Conservation (phyloP, 108 stramenopile species). For the Asterionellopsis glacialis region DNA sequence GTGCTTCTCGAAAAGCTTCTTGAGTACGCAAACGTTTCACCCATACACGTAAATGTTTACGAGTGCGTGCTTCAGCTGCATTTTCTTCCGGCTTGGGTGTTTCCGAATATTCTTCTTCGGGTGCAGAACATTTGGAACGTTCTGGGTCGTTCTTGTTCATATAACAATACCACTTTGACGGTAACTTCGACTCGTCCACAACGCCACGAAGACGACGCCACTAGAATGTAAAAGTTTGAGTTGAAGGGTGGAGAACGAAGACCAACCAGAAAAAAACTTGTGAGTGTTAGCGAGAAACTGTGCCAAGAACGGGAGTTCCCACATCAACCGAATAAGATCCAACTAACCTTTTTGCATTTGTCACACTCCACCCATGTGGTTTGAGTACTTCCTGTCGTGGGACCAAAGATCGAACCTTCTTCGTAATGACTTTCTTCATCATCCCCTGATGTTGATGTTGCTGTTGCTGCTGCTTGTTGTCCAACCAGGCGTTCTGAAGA, state of each 20-base stretch:
- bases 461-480: too few species aligned
- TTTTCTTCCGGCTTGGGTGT: constrained; percentile 69
- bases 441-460: not conserved
- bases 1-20: constrained; percentile 67
- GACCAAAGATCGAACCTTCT: constrained; percentile 82
- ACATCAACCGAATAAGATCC: not conserved
- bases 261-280: constrained; percentile 2
- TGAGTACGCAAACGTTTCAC: constrained; percentile 77
- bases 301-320: not conserved
- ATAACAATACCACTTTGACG: constrained; percentile 80
- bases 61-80: constrained; percentile 74
- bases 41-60: constrained; percentile 83
- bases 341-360: constrained; percentile 80
- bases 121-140: constrained; percentile 75
- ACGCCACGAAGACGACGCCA: constrained; percentile 89
- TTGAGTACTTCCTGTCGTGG: constrained; percentile 73
- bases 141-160: constrained; percentile 91
- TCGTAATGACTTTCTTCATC: constrained; percentile 43
- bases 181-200: constrained; percentile 81
- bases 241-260: not conserved
- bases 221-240: constrained; percentile 12
- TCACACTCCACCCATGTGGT: constrained; percentile 90
- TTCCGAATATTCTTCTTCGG: constrained; percentile 86
- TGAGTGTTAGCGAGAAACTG: not conserved
- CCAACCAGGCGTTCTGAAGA: not conserved